A percentile compares a stretch with the other conserved stretches of the same genome.
Conservation (phyloP, 2,329 filamentous ascomycete species). For the Sphaerulina musiva region DNA sequence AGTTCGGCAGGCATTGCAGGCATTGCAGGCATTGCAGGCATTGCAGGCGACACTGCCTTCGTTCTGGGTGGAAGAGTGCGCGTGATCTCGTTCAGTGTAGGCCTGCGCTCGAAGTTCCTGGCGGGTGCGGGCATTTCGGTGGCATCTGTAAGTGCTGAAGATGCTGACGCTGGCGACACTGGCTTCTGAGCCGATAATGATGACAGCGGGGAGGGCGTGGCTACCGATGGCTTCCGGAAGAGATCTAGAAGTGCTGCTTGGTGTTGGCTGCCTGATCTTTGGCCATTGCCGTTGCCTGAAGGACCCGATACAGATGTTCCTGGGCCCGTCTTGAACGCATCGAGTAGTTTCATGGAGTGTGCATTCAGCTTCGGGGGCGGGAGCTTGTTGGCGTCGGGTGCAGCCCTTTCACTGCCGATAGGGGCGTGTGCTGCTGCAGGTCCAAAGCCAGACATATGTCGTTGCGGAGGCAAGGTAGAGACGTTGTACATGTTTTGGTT, state of each 20-base stretch:
- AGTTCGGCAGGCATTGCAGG: neutral
- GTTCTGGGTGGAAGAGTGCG: conserved; percentile 27
- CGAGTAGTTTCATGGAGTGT: conserved; percentile 53
- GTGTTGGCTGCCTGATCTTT: conserved; percentile 34
- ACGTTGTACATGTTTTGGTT: neutral
- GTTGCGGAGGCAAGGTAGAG: conserved; percentile 5
- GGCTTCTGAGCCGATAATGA: neutral
- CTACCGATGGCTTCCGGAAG: conserved; percentile 34
- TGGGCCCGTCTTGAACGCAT: conserved; percentile 41
- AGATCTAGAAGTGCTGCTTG: conserved; percentile 43
- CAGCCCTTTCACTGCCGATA: conserved; percentile 35
- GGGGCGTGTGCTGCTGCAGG: conserved; percentile 24
- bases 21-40: no score
- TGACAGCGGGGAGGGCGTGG: conserved; percentile 5
- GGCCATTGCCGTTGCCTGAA: conserved; percentile 3
- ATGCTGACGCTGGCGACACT: conserved; percentile 9
- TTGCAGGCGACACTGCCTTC: conserved; percentile 1
- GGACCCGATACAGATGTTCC: conserved; percentile 13
- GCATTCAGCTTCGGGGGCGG: conserved; percentile 53
- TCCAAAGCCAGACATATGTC: conserved; percentile 1
- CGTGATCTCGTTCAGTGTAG: conserved; percentile 32
- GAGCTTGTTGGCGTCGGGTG: conserved; percentile 52
- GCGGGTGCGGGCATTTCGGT: conserved; percentile 16
- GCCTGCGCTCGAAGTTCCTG: conserved; percentile 9
- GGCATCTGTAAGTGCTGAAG: conserved; percentile 20